phyloP scores from a whole-genome alignment of 176 grass and related monocot genomes.

The Cymbopogon citratus region DNA sequence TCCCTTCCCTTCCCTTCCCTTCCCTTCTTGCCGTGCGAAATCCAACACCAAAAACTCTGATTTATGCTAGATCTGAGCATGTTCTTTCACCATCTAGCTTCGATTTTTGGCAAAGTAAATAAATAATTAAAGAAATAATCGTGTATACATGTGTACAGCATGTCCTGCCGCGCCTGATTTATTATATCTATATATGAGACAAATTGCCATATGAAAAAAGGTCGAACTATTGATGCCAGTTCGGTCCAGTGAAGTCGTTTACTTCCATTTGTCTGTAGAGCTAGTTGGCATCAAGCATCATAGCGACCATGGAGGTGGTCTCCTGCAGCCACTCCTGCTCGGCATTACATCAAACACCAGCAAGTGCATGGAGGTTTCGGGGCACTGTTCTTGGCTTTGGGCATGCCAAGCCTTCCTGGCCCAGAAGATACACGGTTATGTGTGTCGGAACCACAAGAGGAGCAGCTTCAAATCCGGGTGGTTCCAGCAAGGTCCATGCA shows the following conservation, averaged over 20 bases:
- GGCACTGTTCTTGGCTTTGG: constrained; percentile 9
- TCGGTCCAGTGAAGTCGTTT: neutral
- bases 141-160: neutral
- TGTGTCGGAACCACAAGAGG: constrained; percentile 31
- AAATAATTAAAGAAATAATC: too few species aligned
- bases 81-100: neutral
- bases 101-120: neutral
- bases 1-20: neutral
- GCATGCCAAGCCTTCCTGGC: constrained; percentile 6
- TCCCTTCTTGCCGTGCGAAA: neutral
- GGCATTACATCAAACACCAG: constrained; percentile 49
- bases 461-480: neutral
- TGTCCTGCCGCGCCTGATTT: neutral
- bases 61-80: neutral
- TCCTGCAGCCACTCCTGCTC: constrained; percentile 51
- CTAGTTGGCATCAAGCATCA: neutral
- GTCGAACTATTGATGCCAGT: neutral
- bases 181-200: neutral
- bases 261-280: constrained; percentile 23
- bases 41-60: neutral
- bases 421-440: constrained; percentile 31
- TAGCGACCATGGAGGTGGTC: constrained; percentile 57
- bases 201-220: neutral
- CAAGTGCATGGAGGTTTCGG: constrained; percentile 33
- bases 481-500: constrained; percentile 17